Evolutionary conservation across 768 basidiomycete genomes (phyloP), one percentile per base, ranked within the genome.

Genomic region (Tricholoma sp.): DNA sequence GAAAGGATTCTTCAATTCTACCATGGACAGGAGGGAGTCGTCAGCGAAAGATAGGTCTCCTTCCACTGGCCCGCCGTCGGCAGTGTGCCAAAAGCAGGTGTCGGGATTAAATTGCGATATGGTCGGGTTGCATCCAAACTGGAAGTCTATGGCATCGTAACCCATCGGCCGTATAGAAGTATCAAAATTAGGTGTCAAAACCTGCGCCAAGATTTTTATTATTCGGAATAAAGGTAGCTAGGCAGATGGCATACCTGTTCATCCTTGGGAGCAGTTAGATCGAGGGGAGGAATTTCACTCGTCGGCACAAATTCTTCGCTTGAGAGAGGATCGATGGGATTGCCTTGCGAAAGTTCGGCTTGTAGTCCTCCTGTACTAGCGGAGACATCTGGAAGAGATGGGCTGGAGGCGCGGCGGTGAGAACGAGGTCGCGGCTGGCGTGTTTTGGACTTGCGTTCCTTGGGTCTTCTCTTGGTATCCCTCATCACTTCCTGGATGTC

Each of bases 241-340:
- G 32, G 13, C n/a, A 31, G 8, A 32, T 2, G 31, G 39, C 47
- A 8, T 57, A 72, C 70, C 58, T 63, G 42, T 55, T 55, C 54
- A 20, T 49, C 9, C 50, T 53, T 42, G 13, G 52, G 10, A 9
- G 37, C 31, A 54, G 70, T 66, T 13, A 76, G 67, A 39, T 67
- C 63, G 36, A 76, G 62, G 52, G 62, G 51, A 6, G 74, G 74
- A 44, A 76, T 77, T 1, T 73, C 68, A 5, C 64, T 58, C 13
- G 68, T 77, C 7, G 68, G 50, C 10, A 76, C 66, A 36, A 75
- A 77, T 6, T 50, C 63, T 32, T 57, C 64, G 8, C 59, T 58
- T 13, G 52, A 15, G 13, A 29, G 42, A 12, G 28, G 18, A 32
- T 39, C 24, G 24, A 48, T 6, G 17, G 33, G 36, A 3, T 29